Evolutionary conservation across 2,329 filamentous ascomycete species (phyloP), one percentile per base, ranked within the genome.

Genomic region (Xylaria sp.): DNA sequence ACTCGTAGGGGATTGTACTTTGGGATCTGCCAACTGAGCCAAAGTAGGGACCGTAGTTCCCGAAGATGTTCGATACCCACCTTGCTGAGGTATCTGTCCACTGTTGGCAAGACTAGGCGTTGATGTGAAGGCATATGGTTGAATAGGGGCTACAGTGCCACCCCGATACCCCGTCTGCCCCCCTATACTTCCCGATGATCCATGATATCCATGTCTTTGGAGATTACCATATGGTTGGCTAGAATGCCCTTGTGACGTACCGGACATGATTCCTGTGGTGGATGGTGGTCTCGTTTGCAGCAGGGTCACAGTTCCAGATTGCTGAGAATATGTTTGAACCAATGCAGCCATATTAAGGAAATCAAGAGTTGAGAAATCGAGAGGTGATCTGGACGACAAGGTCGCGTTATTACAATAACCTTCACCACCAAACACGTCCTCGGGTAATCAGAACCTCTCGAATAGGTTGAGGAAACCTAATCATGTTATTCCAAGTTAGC

Each of bases 241-340:
- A 33, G 78, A 72, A 64, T 85, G 83, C 55, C 78, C 71, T 71
- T 85, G 84, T 57, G 79, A 74, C 52, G 79, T 62, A 43, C 66
- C 74, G 58, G 83, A 75, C 74, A 89, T 86, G 69, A 84, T 84
- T 72, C 83, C 84, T 58, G 85, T 84, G 41, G 86, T 83, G 63
- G 90, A 89, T 56, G 84, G 83, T 65, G 89, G 86, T 75, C 89
- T 86, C 70, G 88, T 85, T 76, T 92, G 90, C 72, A 93, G 87
- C 85, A 93, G 90, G 67, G 88, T 88, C 71, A 88, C 84, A 69
- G 90, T 88, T 77, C 84, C 83, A 73, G 88, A 87, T 78, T 92
- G 89, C 79, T 91, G 89, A 72, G 90, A 86, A 75, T 90, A 91
- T 64, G 89, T 87, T 80, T 94, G 91, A 73, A 93, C 89, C 82